Conservation (phyloP, 208 protist genomes). For the Leishmania major region DNA sequence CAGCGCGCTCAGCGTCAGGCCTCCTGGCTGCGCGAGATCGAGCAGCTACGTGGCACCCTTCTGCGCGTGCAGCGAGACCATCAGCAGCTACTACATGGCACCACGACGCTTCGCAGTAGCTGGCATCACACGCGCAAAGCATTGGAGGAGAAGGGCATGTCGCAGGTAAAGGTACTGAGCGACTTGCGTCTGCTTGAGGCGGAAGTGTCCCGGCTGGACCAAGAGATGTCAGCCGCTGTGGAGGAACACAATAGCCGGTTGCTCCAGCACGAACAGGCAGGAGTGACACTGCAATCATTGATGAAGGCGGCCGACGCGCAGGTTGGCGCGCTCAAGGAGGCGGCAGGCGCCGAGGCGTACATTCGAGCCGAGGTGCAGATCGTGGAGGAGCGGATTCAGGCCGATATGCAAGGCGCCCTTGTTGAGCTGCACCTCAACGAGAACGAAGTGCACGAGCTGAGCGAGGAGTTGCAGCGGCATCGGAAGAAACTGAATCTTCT, state of each 20-base stretch:
- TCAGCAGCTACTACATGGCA: conserved; percentile 37
- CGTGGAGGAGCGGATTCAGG: conserved; percentile 50
- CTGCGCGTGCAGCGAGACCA: conserved; percentile 28
- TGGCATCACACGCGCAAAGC: conserved; percentile 19
- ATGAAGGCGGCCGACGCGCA: conserved; percentile 46
- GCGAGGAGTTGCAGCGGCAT: conserved; percentile 46
- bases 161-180: conserved; percentile 11
- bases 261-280: conserved; percentile 23
- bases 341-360: conserved; percentile 45
- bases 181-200: conserved; percentile 30
- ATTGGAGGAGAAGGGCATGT: conserved; percentile 6
- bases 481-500: conserved; percentile 36
- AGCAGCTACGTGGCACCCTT: conserved; percentile 22
- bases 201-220: conserved; percentile 21
- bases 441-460: conserved; percentile 46
- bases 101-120: conserved; percentile 33
- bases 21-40: conserved; percentile 28
- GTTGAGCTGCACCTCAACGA: conserved; percentile 74
- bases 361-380: conserved; percentile 59
- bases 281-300: conserved; percentile 48
- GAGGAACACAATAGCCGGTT: conserved; percentile 1
- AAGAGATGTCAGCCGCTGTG: conserved; percentile 13
- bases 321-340: conserved; percentile 27
- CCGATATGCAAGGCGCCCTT: conserved; percentile 42
- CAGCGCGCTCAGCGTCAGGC: conserved; percentile 30